phyloP scores from a whole-genome alignment of 2,329 filamentous ascomycete genomes.

The Niveomyces coronatus region DNA sequence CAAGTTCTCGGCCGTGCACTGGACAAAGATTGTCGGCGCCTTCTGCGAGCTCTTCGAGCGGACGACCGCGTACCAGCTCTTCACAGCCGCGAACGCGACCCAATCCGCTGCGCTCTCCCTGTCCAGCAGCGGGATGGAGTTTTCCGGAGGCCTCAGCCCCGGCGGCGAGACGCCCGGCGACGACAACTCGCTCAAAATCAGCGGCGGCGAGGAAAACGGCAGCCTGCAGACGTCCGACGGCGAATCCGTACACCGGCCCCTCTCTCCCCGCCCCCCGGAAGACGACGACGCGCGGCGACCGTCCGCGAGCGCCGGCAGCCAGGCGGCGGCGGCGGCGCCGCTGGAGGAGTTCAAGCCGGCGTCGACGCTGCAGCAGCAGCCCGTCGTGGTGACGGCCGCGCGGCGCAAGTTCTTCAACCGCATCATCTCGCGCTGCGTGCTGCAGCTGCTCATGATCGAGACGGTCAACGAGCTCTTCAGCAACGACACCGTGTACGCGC shows the following conservation, averaged over 20 bases:
- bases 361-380: constrained; percentile 70
- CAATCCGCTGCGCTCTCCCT: constrained; percentile 41
- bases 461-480: constrained; percentile 98
- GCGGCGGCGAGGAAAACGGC: constrained; percentile 36
- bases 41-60: constrained; percentile 94
- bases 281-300: constrained; percentile 27
- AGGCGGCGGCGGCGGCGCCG: constrained; percentile 54
- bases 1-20: constrained; percentile 81
- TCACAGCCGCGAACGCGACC: constrained; percentile 63
- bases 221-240: constrained; percentile 18
- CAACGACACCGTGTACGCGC: constrained; percentile 86
- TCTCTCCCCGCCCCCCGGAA: constrained; percentile 21
- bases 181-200: constrained; percentile 51
- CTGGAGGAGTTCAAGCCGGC: constrained; percentile 85
- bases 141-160: constrained; percentile 35
- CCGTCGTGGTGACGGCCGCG: constrained; percentile 84
- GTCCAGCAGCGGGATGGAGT: constrained; percentile 40
- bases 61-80: constrained; percentile 90
- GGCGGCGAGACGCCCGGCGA: constrained; percentile 31
- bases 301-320: constrained; percentile 22
- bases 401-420: constrained; percentile 95
- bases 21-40: constrained; percentile 86
- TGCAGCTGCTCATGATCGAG: constrained; percentile 98
- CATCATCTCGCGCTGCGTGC: constrained; percentile 96
- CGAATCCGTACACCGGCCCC: constrained; percentile 22